Conservation (phyloP, 495 filamentous ascomycete genomes). For the Talaromyces proteolyticus region DNA sequence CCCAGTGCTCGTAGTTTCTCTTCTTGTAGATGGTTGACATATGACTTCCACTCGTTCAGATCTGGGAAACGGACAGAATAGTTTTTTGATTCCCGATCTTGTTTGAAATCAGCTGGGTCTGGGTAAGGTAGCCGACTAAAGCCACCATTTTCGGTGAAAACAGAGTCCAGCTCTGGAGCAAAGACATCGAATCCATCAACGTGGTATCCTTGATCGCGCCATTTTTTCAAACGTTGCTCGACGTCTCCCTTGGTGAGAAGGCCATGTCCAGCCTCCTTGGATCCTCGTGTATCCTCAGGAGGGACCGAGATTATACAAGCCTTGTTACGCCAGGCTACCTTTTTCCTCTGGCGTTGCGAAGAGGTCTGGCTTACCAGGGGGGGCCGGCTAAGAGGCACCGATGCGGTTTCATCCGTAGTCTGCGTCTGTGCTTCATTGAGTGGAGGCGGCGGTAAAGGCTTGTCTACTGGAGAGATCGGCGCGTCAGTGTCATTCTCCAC, state of each 20-base stretch:
- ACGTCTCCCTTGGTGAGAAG: slow-evolving; percentile 57
- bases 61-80: slow-evolving; percentile 73
- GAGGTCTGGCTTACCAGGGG: slow-evolving; percentile 2
- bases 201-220: slow-evolving; percentile 73
- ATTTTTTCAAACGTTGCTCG: slow-evolving; percentile 57
- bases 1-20: slow-evolving; percentile 88
- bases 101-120: slow-evolving; percentile 50
- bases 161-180: slow-evolving; percentile 24
- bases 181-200: slow-evolving; percentile 65
- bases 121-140: slow-evolving; percentile 74
- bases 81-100: slow-evolving; percentile 43
- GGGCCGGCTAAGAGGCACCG: slow-evolving; percentile 9
- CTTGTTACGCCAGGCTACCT: slow-evolving; percentile 63
- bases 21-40: slow-evolving; percentile 75
- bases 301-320: slow-evolving; percentile 68
- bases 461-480: slow-evolving; percentile 27
- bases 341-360: slow-evolving; percentile 32
- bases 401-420: slow-evolving; percentile 2
- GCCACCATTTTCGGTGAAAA: slow-evolving; percentile 27
- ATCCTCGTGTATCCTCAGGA: slow-evolving; percentile 56
- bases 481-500: slow-evolving; percentile 12
- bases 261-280: slow-evolving; percentile 49
- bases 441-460: slow-evolving; percentile 43
- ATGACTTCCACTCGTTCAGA: slow-evolving; percentile 70
- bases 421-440: slow-evolving; percentile 14